Evolutionary conservation across 768 basidiomycete genomes (phyloP).

Genomic region (Mycena olivaceomarginata): DNA sequence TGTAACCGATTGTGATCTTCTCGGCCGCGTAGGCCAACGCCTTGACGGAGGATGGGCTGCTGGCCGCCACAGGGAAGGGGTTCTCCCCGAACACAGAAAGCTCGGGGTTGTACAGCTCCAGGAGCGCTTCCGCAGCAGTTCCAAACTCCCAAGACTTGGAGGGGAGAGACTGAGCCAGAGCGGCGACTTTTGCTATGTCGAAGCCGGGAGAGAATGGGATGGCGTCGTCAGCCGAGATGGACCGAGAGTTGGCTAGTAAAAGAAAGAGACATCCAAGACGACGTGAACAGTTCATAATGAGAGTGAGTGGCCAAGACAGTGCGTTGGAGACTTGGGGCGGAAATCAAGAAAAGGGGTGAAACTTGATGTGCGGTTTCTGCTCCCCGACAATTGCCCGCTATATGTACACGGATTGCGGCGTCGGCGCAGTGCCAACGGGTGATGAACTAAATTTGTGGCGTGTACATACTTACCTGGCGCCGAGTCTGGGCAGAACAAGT

Average conservation of each 20-base stretch:
- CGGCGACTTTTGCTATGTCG: constrained; percentile 46
- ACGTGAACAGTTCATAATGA: not conserved
- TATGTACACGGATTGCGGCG: too few relatives aligned
- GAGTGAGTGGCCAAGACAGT: too few relatives aligned
- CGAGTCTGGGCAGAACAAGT: too few relatives aligned
- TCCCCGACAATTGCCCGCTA: too few relatives aligned
- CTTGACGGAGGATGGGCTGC: constrained; percentile 29
- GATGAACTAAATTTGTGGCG: too few relatives aligned
- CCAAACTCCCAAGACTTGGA: constrained; percentile 56
- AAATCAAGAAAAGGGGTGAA: too few relatives aligned
- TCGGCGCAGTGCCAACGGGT: too few relatives aligned
- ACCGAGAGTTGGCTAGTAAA: not conserved
- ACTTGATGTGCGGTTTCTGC: too few relatives aligned
- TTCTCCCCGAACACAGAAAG: constrained; percentile 53
- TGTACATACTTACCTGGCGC: too few relatives aligned
- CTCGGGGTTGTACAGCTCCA: constrained; percentile 53
- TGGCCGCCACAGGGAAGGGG: constrained; percentile 49
- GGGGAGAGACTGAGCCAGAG: constrained; percentile 45
- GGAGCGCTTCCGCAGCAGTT: constrained; percentile 51
- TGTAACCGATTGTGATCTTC: constrained; percentile 44
- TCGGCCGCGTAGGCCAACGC: constrained; percentile 41
- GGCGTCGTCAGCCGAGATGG: not conserved
- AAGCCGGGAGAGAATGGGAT: constrained; percentile 53
- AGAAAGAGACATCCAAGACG: not conserved
- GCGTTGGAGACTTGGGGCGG: too few relatives aligned